Evolutionary conservation across 805 yeast genomes (phyloP).

Genomic region (Metschnikowia kofuensis): DNA sequence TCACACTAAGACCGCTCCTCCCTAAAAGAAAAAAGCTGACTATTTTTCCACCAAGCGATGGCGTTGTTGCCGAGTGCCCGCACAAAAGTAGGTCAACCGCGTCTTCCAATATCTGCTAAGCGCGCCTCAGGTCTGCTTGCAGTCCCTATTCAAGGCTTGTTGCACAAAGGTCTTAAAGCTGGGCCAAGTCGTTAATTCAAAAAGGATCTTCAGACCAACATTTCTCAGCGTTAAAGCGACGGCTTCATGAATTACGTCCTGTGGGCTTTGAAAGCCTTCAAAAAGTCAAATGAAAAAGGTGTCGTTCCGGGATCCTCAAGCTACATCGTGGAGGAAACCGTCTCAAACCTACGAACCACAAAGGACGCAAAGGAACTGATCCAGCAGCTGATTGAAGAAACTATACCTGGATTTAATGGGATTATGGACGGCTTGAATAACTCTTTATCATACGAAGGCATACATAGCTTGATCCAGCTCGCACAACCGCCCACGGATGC

Average conservation of each 20-base stretch:
- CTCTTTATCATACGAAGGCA: slow-evolving; percentile 38
- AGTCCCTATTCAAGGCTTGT: not conserved
- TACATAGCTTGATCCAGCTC: slow-evolving; percentile 39
- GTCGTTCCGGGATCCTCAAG: slow-evolving; percentile 51
- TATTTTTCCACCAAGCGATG: no score
- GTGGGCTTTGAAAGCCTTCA: slow-evolving; percentile 37
- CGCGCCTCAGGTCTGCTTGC: not conserved
- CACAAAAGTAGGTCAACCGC: not conserved
- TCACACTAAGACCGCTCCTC: no score
- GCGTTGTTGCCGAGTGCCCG: no score
- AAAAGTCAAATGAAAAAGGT: slow-evolving; percentile 20
- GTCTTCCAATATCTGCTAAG: not conserved
- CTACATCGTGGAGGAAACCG: slow-evolving; percentile 46
- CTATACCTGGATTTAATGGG: slow-evolving; percentile 8
- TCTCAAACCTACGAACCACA: slow-evolving; percentile 27
- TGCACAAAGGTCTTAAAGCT: not conserved
- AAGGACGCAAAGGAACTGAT: slow-evolving; percentile 34
- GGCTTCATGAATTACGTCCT: slow-evolving; percentile 10
- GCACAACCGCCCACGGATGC: slow-evolving; percentile 26
- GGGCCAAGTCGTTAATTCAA: not conserved
- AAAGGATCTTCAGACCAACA: no score
- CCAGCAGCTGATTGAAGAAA: slow-evolving; percentile 6
- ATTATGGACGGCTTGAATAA: slow-evolving; percentile 20
- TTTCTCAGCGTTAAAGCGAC: no score
- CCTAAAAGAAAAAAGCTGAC: no score